phyloP scores from a whole-genome alignment of 306 rosid species.

The Fagus crenata region DNA sequence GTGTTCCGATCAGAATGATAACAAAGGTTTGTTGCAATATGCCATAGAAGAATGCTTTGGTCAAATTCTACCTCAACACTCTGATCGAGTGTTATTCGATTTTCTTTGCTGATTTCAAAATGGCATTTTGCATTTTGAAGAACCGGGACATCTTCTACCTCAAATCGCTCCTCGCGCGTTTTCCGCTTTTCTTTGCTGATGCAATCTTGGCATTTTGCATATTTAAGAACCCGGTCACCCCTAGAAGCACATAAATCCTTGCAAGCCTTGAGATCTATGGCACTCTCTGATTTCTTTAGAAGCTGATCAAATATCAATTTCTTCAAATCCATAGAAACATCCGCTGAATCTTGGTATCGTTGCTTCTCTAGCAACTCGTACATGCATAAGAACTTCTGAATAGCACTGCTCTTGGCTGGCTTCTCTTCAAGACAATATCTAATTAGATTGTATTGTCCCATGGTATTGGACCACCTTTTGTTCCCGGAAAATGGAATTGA shows the following conservation, averaged over 20 bases:
- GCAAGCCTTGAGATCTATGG: not conserved
- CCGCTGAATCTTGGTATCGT: not conserved
- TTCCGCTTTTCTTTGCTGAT: no score
- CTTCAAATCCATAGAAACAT: constrained; percentile 14
- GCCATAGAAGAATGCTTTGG: constrained; percentile 37
- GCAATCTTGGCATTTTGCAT: not conserved
- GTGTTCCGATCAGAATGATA: not conserved
- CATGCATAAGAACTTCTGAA: not conserved
- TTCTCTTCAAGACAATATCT: not conserved
- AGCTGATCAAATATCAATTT: constrained; percentile 16
- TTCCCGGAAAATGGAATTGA: not conserved
- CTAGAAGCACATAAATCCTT: constrained; percentile 15
- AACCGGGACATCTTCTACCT: not conserved
- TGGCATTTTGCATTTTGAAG: no score
- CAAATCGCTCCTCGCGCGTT: not conserved
- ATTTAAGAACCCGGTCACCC: constrained; percentile 7
- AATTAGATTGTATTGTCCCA: constrained; percentile 12
- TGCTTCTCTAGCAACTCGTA: constrained; percentile 6
- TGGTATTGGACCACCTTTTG: constrained; percentile 15
- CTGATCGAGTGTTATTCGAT: not conserved
- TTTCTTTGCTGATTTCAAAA: no score
- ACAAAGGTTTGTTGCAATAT: constrained; percentile 34
- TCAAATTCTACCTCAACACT: constrained; percentile 21
- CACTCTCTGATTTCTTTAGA: not conserved
- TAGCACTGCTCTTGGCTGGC: not conserved